Evolutionary conservation across 768 basidiomycete genomes (phyloP).

Genomic region (Termitomyces sp.): DNA sequence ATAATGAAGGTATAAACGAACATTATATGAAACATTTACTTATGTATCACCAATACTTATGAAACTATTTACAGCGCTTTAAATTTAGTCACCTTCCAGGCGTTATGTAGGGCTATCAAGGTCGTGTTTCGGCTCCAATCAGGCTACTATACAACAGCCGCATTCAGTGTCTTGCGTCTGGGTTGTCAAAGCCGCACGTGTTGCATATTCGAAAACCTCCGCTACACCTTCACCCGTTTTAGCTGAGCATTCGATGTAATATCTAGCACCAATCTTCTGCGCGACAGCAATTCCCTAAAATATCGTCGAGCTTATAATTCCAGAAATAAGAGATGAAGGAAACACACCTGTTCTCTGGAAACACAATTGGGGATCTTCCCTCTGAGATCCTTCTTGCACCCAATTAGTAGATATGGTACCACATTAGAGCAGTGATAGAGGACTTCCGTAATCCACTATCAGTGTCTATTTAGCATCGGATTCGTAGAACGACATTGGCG

Average conservation of each 20-base stretch:
- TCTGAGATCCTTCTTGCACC: conserved; percentile 98
- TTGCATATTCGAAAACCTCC: conserved; percentile 97
- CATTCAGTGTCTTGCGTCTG: background rate
- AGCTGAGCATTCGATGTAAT: conserved; percentile 97
- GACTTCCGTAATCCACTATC: conserved; percentile 97
- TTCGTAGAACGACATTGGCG: background rate
- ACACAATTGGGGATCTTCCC: conserved; percentile 92
- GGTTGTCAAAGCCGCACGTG: conserved; percentile 70
- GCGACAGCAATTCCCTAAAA: conserved; percentile 86
- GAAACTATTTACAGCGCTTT: no score
- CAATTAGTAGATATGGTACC: conserved; percentile 96
- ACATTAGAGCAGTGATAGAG: conserved; percentile 92
- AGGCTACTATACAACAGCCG: conserved; percentile 3
- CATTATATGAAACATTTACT: background rate
- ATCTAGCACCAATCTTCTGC: conserved; percentile 92
- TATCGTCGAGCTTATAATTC: background rate
- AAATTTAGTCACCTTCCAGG: background rate
- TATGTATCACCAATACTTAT: background rate
- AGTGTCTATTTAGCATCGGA: conserved; percentile 1
- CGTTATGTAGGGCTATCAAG: no score
- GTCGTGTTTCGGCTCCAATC: no score
- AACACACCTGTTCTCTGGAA: conserved; percentile 79
- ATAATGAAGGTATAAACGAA: background rate
- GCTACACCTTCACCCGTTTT: conserved; percentile 94
- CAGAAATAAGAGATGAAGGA: background rate